A percentile compares a stretch with the other conserved stretches of the same genome.
These are phyloP conservation scores for Desmodesmus armatus DNA, from an alignment of 139 green algal species.

Conservation along the genomic window DNA sequence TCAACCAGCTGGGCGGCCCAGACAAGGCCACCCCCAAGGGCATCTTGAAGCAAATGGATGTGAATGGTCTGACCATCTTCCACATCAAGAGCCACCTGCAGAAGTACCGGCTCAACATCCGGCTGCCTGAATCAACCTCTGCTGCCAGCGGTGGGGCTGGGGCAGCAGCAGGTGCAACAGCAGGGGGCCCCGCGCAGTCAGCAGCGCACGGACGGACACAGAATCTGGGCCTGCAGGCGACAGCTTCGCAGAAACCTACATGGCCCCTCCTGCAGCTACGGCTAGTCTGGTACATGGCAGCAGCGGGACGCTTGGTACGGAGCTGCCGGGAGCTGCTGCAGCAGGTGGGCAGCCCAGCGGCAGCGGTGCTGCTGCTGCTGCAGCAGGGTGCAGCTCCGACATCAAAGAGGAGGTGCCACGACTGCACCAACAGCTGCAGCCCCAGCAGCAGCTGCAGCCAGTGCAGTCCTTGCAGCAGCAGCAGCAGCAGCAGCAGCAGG, in stretches of 20 bases:
- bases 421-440: background rate
- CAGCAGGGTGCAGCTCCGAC: background rate
- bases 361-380: background rate
- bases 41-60: slow-evolving; percentile 74
- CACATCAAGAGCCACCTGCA: slow-evolving; percentile 94
- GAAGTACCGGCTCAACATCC: slow-evolving; percentile 92
- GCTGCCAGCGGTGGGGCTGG: background rate
- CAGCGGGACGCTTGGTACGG: background rate
- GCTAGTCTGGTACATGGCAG: background rate
- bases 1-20: slow-evolving; percentile 66
- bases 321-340: background rate
- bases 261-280: too few species aligned
- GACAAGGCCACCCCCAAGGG: slow-evolving; percentile 77
- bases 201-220: too few species aligned
- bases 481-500: slow-evolving; percentile 28
- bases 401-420: background rate
- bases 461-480: background rate
- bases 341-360: background rate
- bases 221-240: too few species aligned
- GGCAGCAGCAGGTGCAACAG: slow-evolving; percentile 1
- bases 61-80: slow-evolving; percentile 88
- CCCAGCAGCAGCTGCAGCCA: background rate
- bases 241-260: too few species aligned
- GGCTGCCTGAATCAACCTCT: slow-evolving; percentile 55
- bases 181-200: background rate